Base-by-base conservation (phyloP, 257 asterid genomes). In the Eucommia ulmoides region DNA sequence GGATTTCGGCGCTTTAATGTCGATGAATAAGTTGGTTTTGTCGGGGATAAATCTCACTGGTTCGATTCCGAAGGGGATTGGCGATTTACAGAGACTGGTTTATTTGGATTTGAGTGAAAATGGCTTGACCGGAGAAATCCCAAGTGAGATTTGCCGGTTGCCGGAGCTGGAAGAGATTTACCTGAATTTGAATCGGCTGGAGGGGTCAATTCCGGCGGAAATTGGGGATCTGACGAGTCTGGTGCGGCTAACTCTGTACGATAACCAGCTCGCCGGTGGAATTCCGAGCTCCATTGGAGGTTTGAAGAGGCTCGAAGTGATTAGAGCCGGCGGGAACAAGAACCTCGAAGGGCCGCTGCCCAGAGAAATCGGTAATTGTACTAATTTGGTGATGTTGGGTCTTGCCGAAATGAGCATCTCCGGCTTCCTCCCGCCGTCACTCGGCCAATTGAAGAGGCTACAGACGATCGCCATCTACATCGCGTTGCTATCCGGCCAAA, bases 341-440 rank as follows among this genome's bases (percentile, higher is more conserved):
- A 42, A 42, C 9, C 48, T 42, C 15, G 9, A n/a, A 42, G 48
- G 48, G n/a, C 20, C n/a, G 2, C 48, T 42, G 48, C 48, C 48
- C 2, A 16, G 48, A 21, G 48, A 42, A 21, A 42, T 42, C 19
- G 48, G 20, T 16, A 42, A 42, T 21, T 42, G 48, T 21, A 42
- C 48, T 21, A n/a, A 42, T 21, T 42, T 42, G 48, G 15, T 42
- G 8, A n/a, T 18, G n/a, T 16, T 42, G 19, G 48, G 48, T 21
- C 48, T 42, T 16, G 48, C 48, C 4, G 48, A 42, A 42, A 42
- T 21, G 1, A n/a, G 48, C 48, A 42, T 42, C 19, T 42, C 48
- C 10, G 48, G 48, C n/a, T 16, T 3, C 15, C 48, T 42, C 19
- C 48, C 48, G n/a, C 1, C 15, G 20, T 42, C 48, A 42, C n/a